These are phyloP conservation scores for Diplodia corticola DNA, from an alignment of 2,329 filamentous ascomycete genomes.

Conservation along the genomic window DNA sequence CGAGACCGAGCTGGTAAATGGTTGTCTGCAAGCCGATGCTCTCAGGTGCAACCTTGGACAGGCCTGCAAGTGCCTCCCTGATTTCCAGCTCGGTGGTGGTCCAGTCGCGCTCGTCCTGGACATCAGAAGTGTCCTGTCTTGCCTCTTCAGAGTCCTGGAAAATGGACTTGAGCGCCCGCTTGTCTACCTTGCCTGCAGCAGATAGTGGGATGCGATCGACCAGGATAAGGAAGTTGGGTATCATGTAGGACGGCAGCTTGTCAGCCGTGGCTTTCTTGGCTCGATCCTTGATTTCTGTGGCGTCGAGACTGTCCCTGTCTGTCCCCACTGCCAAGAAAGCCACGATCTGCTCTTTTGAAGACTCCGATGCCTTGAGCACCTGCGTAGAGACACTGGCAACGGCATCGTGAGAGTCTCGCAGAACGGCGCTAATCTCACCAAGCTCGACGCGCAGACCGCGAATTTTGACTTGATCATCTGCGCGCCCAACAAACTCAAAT, in stretches of 20 bases:
- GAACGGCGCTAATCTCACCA: constrained; percentile 39
- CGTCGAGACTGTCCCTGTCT: constrained; percentile 18
- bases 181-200: constrained; percentile 44
- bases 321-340: constrained; percentile 32
- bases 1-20: constrained; percentile 84
- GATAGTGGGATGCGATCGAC: constrained; percentile 39
- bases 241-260: constrained; percentile 41
- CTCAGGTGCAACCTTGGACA: constrained; percentile 55
- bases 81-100: constrained; percentile 54
- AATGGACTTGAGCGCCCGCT: constrained; percentile 33
- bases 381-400: constrained; percentile 34
- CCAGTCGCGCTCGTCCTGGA: constrained; percentile 44
- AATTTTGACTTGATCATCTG: constrained; percentile 45
- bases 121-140: not conserved
- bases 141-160: constrained; percentile 32
- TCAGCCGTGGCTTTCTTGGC: constrained; percentile 28
- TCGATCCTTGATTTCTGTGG: constrained; percentile 27
- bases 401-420: constrained; percentile 30
- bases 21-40: constrained; percentile 64
- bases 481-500: constrained; percentile 43
- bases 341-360: constrained; percentile 38
- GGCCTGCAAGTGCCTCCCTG: constrained; percentile 56
- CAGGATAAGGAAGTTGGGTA: constrained; percentile 39
- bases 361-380: constrained; percentile 32
- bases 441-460: constrained; percentile 41